phyloP scores from a whole-genome alignment of 768 basidiomycete genomes.

The Calocybe indica region DNA sequence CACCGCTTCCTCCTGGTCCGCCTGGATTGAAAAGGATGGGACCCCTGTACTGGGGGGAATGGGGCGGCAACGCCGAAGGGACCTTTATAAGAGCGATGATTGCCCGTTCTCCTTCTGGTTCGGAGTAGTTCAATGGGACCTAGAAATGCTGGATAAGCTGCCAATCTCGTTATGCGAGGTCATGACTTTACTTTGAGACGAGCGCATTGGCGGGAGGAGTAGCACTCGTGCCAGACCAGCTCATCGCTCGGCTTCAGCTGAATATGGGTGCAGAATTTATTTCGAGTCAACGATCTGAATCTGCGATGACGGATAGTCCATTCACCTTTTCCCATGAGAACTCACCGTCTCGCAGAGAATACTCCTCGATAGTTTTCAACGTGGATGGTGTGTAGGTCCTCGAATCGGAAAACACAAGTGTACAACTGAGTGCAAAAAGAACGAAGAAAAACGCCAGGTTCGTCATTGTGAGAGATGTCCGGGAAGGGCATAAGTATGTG shows the following conservation, averaged over 20 bases:
- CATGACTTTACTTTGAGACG: slow-evolving; percentile 18
- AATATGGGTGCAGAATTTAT: not conserved
- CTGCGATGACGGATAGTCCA: not conserved
- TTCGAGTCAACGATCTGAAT: not conserved
- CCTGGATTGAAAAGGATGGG: slow-evolving; percentile 42
- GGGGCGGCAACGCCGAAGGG: slow-evolving; percentile 22
- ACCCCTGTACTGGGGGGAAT: slow-evolving; percentile 29
- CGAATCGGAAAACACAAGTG: too few species aligned
- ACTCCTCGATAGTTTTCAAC: too few species aligned
- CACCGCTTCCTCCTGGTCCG: slow-evolving; percentile 43
- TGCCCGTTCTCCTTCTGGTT: slow-evolving; percentile 29
- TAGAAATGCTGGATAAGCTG: slow-evolving; percentile 8
- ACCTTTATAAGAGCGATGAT: slow-evolving; percentile 37
- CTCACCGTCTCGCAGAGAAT: not conserved
- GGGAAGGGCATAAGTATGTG: too few species aligned
- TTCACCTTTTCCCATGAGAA: slow-evolving; percentile 1
- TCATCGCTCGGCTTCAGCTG: slow-evolving; percentile 11
- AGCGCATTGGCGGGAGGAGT: slow-evolving; percentile 21
- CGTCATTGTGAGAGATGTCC: too few species aligned
- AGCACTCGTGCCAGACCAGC: slow-evolving; percentile 19
- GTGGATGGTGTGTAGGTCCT: too few species aligned
- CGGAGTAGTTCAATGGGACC: slow-evolving; percentile 42
- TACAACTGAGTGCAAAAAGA: too few species aligned
- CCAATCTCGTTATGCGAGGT: too few species aligned
- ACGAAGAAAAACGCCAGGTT: too few species aligned